A percentile compares a stretch with the other conserved stretches of the same genome.
phyloP scores from a whole-genome alignment of 331 rosid species.

The Quercus phellos region DNA sequence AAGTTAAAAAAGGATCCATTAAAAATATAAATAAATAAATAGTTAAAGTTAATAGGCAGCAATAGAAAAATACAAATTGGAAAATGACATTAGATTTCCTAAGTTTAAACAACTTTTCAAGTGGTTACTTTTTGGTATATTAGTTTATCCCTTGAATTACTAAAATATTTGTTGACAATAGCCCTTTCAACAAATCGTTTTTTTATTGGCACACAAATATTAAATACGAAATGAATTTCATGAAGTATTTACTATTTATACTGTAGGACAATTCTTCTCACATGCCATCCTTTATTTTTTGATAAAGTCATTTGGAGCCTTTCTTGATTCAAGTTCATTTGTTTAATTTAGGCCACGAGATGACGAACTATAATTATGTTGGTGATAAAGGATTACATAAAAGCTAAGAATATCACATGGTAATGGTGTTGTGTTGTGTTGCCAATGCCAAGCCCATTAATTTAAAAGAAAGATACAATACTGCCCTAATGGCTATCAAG shows the following conservation, averaged over 20 bases:
- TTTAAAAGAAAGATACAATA: constrained; percentile 1
- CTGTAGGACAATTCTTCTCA: constrained; percentile 25
- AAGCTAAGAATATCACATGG: constrained; percentile 29
- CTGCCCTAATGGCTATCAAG: constrained; percentile 13
- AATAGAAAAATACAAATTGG: constrained; percentile 23
- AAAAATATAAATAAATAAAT: not conserved
- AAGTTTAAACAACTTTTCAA: not conserved
- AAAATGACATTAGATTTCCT: constrained; percentile 33
- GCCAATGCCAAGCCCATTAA: constrained; percentile 6
- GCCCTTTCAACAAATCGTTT: not conserved
- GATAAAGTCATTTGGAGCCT: constrained; percentile 20
- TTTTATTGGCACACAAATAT: no score
- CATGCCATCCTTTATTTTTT: constrained; percentile 17
- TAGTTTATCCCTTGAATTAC: not conserved
- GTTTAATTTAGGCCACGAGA: constrained; percentile 26
- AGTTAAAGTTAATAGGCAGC: not conserved
- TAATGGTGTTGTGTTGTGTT: constrained; percentile 28
- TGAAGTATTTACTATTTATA: constrained; percentile 4
- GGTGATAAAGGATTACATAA: constrained; percentile 29
- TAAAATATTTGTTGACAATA: constrained; percentile 6
- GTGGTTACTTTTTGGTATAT: no score
- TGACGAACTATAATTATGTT: constrained; percentile 35
- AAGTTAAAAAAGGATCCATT: not conserved
- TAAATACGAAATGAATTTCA: not conserved
- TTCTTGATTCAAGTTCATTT: constrained; percentile 19